Conservation (phyloP, 495 filamentous ascomycete species). For the Aspergillus ellipticus region DNA sequence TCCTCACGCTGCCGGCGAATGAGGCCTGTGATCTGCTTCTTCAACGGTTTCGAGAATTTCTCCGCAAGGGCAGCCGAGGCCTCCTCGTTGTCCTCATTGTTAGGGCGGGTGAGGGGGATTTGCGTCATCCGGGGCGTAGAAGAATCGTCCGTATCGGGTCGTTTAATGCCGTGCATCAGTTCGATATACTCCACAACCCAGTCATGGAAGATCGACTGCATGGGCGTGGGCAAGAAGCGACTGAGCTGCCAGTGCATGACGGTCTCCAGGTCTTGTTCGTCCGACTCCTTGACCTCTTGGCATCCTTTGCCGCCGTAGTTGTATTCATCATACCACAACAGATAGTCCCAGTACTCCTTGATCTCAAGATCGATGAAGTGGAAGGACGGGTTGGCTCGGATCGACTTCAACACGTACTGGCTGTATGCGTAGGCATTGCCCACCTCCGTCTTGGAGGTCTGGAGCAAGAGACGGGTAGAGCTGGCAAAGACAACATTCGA, state of each 20-base stretch:
- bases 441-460: conserved; percentile 95
- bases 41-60: conserved; percentile 80
- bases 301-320: conserved; percentile 97
- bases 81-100: conserved; percentile 55
- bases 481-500: conserved; percentile 92
- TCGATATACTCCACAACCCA: conserved; percentile 95
- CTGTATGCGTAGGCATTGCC: conserved; percentile 96
- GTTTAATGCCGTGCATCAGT: conserved; percentile 84
- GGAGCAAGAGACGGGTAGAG: conserved; percentile 81
- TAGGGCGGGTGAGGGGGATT: conserved; percentile 49
- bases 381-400: conserved; percentile 91
- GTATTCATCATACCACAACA: conserved; percentile 99
- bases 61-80: conserved; percentile 61
- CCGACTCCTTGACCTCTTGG: conserved; percentile 73
- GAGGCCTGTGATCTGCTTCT: conserved; percentile 77
- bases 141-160: conserved; percentile 47
- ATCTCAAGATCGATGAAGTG: conserved; percentile 97
- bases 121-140: conserved; percentile 77
- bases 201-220: conserved; percentile 84
- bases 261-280: conserved; percentile 82
- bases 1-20: conserved; percentile 82
- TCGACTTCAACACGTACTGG: conserved; percentile 94
- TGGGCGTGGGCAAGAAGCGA: conserved; percentile 74
- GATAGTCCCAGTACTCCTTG: conserved; percentile 99
- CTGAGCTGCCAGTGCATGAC: conserved; percentile 98